A percentile compares a stretch with the other conserved stretches of the same genome.
phyloP scores from a whole-genome alignment of 106 monocot species.

The Phalaenopsis aphrodite region DNA sequence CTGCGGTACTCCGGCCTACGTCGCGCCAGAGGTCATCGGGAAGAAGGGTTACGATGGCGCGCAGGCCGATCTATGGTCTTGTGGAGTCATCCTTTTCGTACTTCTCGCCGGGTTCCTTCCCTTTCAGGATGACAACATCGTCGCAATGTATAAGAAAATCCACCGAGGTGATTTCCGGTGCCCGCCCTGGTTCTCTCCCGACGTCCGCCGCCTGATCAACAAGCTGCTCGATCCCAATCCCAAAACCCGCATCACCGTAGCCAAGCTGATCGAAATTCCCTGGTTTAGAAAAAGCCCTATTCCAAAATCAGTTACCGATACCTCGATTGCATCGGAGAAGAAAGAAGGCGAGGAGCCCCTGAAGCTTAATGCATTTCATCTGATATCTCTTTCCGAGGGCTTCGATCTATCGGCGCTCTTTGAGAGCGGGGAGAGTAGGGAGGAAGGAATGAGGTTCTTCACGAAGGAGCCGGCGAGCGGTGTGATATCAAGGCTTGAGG shows the following conservation, averaged over 20 bases:
- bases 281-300: conserved; percentile 29
- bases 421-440: conserved; percentile 19
- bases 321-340: neutral
- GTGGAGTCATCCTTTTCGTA: conserved; percentile 58
- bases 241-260: conserved; percentile 34
- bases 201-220: conserved; percentile 35
- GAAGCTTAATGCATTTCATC: conserved; percentile 57
- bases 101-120: conserved; percentile 53
- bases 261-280: conserved; percentile 24
- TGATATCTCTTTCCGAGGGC: conserved; percentile 58
- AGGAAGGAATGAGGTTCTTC: conserved; percentile 33
- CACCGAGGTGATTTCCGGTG: conserved; percentile 45
- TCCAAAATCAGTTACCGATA: neutral
- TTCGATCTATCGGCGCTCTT: conserved; percentile 55
- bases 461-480: conserved; percentile 37
- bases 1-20: conserved; percentile 61
- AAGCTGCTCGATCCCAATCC: conserved; percentile 57
- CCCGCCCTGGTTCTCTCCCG: conserved; percentile 58
- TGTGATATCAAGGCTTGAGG: conserved; percentile 41
- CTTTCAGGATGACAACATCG: conserved; percentile 38
- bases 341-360: conserved; percentile 12
- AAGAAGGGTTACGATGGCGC: conserved; percentile 59
- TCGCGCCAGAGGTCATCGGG: conserved; percentile 43
- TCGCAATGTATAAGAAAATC: conserved; percentile 56
- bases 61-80: conserved; percentile 53